Evolutionary conservation across 495 filamentous ascomycete species (phyloP), one percentile per base, ranked within the genome.

Genomic region (Cladorrhinum samala): DNA sequence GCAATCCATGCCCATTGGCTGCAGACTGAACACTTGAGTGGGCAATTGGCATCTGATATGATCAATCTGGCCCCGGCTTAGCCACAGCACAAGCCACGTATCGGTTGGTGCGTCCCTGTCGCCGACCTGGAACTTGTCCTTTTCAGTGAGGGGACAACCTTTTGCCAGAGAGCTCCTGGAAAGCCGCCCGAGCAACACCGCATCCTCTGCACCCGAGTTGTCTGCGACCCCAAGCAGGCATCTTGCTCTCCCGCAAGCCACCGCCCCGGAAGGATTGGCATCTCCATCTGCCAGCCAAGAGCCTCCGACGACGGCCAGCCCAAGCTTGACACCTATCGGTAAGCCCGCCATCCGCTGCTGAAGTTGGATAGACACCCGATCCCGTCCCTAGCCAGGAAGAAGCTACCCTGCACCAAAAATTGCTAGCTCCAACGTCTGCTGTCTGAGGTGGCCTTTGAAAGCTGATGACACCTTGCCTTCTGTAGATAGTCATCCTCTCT

Each of bases 391-490:
- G n/a, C n/a, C n/a, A n/a, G n/a, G n/a, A n/a, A n/a, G n/a, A n/a
- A n/a, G n/a, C n/a, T n/a, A n/a, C n/a, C n/a, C n/a, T n/a, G n/a
- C n/a, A n/a, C n/a, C n/a, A n/a, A n/a, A n/a, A n/a, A n/a, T n/a
- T n/a, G n/a, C 9, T 30, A 45, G 30, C 21, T 41, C 55, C 16
- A 49, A 8, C 3, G 42, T 25, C 48, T 37, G 17, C 16, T 20
- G 30, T 18, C 39, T 51, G 17, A 20, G n/a, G n/a, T n/a, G n/a
- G n/a, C n/a, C 42, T 30, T 49, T 52, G 27, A 42, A 46, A 37
- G 51, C 61, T 67, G 61, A 62, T 67, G 53, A 58, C 64, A 65
- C 58, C 61, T 67, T 59, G 59, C 64, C 53, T 27, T 30, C 52
- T 42, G 46, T 43, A 46, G 27, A 14, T 16, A 17, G 36, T n/a